Evolutionary conservation across 2,329 filamentous ascomycete genomes (phyloP).

Genomic region (Colletotrichum theobromicola): DNA sequence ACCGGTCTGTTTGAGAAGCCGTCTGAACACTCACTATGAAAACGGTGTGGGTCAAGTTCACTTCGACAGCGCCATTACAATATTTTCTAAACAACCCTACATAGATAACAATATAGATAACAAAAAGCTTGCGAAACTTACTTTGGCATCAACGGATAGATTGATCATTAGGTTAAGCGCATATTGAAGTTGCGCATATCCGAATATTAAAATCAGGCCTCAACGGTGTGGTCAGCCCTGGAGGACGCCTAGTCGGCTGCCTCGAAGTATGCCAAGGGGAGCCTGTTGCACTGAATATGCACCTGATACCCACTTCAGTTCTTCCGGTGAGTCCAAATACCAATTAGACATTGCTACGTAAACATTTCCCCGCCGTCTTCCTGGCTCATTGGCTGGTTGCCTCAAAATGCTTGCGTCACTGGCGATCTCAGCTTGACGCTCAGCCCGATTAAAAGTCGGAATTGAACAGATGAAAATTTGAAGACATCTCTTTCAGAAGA

Average conservation of each 20-base stretch:
- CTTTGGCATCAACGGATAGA: rapidly evolving
- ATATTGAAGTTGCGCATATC: not conserved
- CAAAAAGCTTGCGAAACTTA: not conserved
- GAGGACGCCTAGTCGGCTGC: not conserved
- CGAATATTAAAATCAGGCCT: not conserved
- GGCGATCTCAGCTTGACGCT: not conserved
- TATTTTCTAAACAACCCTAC: too few species aligned
- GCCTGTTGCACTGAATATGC: not conserved
- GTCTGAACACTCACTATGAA: not conserved
- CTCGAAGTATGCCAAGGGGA: not conserved
- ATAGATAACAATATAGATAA: too few species aligned
- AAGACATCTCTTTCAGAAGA: rapidly evolving
- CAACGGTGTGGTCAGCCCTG: not conserved
- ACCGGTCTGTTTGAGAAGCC: too few species aligned
- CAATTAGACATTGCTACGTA: not conserved
- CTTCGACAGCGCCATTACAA: not conserved
- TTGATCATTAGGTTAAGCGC: rapidly evolving
- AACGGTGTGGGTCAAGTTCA: not conserved
- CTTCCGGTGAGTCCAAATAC: not conserved
- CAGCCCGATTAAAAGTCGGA: not conserved
- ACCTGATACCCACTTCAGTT: not conserved
- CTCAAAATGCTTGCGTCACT: not conserved
- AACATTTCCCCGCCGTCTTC: not conserved
- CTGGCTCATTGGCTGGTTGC: rapidly evolving
- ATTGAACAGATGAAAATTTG: not conserved